Base-by-base conservation (phyloP, 805 yeast species). In the Suhomyces tanzawaensis region DNA sequence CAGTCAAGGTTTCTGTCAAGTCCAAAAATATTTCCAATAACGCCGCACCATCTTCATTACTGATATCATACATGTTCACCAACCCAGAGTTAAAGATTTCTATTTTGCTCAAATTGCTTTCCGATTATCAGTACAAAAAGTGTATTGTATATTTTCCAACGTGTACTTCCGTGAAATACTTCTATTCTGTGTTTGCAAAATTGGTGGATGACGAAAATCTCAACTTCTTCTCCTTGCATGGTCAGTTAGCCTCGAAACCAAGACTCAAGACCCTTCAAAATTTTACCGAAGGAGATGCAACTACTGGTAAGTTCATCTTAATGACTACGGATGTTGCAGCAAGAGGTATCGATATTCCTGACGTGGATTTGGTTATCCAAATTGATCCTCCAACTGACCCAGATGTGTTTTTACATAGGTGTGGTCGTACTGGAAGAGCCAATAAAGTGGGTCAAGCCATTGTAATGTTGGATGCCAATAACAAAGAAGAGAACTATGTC, bases 321-420 rank as follows among this genome's bases (percentile, higher is more conserved):
- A 66, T 93, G 62, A 89, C 99, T 2, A 93, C 99, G 0, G 99
- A 93, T 69, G 96, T 93, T n/a, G 97, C 99, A 0, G 96, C 98
- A 0, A 74, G 99, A 55, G 99, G 99, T 29, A 77, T 93, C 16
- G 99, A 93, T 66, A 82, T 93, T 19, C 95, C 96, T 0, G 93
- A 90, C 37, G 97, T 93, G 7, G 98, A 93, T 53, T 63, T 90
- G 18, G 98, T 91, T 3, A 66, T 93, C n/a, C 99, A 93, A 57
- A 50, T 91, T 17, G 98, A 93, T 47, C 95, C 98, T 1, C 99
- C 99, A 1, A 80, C 88, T 0, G 96, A 90, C 48, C 87, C 97
- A 0, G 95, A 85, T 53, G 78, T 88, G 55, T 93, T 91, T 54
- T 72, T 91, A 29, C 99, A 93, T 59, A 75, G 99, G 56, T 85